phyloP scores from a whole-genome alignment of 192 early-diverging fungal genomes.

The Rhizophagus prolifer region DNA sequence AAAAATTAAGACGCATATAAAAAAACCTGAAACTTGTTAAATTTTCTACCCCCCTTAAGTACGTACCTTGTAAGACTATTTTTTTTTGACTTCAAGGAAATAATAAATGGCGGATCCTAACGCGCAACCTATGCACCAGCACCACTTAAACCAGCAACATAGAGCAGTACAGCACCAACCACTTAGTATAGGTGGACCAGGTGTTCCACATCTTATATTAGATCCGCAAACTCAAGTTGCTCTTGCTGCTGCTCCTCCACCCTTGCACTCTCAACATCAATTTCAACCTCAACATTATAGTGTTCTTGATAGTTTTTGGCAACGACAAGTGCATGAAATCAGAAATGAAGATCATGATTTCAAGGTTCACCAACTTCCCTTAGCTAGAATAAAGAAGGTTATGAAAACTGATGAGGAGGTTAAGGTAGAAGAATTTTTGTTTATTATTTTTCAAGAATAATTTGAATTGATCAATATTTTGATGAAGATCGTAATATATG shows the following conservation, averaged over 20 bases:
- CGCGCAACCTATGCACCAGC: conserved; percentile 3
- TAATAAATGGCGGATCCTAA: conserved; percentile 18
- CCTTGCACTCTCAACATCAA: conserved; percentile 5
- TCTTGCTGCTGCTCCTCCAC: conserved; percentile 12
- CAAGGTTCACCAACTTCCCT: conserved; percentile 84
- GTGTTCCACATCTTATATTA: conserved; percentile 12
- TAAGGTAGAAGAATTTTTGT: conserved; percentile 50
- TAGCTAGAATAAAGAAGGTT: conserved; percentile 96
- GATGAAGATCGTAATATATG: conserved; percentile 5
- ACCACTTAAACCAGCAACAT: conserved; percentile 1
- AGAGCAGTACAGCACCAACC: background rate
- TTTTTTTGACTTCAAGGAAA: background rate
- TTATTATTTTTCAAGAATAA: background rate
- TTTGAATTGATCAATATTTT: conserved; percentile 1
- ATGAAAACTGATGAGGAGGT: conserved; percentile 98
- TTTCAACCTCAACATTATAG: conserved; percentile 28
- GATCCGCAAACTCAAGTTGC: conserved; percentile 13
- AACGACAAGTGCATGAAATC: conserved; percentile 61
- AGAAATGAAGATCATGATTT: conserved; percentile 79
- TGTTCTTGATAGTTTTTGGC: conserved; percentile 64
- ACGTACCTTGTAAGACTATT: background rate
- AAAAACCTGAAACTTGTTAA: background rate
- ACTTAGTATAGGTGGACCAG: conserved; percentile 5
- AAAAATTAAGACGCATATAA: conserved; percentile 6
- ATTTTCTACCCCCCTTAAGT: background rate